Conservation (phyloP, 768 basidiomycete genomes). For the Boletus bicolor region DNA sequence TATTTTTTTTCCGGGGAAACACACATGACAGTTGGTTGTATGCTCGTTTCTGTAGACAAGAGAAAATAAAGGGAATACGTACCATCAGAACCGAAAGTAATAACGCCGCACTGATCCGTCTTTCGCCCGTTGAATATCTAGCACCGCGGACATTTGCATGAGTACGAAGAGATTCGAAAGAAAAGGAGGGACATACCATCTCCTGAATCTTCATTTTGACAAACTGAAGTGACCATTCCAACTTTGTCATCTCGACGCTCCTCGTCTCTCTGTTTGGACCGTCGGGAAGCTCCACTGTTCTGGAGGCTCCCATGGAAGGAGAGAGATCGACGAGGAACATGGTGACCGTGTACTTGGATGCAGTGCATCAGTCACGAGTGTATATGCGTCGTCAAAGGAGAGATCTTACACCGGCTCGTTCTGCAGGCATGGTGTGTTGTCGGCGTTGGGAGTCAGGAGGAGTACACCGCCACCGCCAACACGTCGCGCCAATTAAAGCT, state of each 20-base stretch:
- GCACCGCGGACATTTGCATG: neutral
- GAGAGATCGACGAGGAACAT: conserved; percentile 91
- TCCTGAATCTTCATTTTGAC: conserved; percentile 90
- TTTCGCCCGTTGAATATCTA: conserved; percentile 91
- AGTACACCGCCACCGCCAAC: conserved; percentile 13
- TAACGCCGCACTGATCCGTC: conserved; percentile 91
- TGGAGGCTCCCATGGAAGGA: conserved; percentile 71
- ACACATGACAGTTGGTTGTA: neutral
- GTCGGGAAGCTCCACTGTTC: conserved; percentile 54
- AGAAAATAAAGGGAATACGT: neutral
- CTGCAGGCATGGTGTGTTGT: conserved; percentile 57
- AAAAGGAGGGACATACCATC: conserved; percentile 53
- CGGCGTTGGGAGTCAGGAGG: conserved; percentile 13
- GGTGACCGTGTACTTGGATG: conserved; percentile 70
- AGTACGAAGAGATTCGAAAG: neutral
- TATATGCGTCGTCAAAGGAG: neutral
- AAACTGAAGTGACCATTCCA: conserved; percentile 81
- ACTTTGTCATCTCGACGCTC: conserved; percentile 63
- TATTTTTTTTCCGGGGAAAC: neutral
- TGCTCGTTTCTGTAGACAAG: neutral
- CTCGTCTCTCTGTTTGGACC: conserved; percentile 50
- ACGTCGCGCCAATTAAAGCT: conserved; percentile 25
- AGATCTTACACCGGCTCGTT: conserved; percentile 70
- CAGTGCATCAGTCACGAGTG: conserved; percentile 7
- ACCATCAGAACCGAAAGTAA: conserved; percentile 85